Base-by-base conservation (phyloP, 352 stramenopile genomes). In the Saprolegnia diclina region DNA sequence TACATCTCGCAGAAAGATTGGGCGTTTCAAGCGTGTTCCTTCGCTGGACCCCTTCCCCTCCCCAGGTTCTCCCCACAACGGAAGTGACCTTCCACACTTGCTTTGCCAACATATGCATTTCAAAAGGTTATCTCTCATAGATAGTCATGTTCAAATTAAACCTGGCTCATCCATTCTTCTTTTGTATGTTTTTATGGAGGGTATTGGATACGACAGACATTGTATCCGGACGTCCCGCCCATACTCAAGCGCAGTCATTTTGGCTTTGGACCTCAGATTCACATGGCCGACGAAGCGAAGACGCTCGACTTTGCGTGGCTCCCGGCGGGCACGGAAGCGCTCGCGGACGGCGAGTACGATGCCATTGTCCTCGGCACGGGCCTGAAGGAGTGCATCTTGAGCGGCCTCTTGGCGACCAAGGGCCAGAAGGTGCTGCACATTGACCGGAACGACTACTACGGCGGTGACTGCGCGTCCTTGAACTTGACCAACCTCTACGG, bases 331-430 rank as follows among this genome's bases (percentile, higher is more conserved):
- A 95, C 89, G 61, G 93, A 98, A 71, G 76, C 97, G 67, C 87
- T 99, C 42, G 97, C 97, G 4, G 97, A 99, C 79, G 98, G 97
- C 50, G 96, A 99, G 78, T 99, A 99, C 77, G 98, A 99, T 81
- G 96, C 95, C 42, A 99, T 99, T 79, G 89, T 99, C 54, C 95
- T 99, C 67, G 97, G 97, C 50, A 99, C 97, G 71, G 98, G 98
- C 14, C 85, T 99, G 21, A 99, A 99, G 77, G 97, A 99, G 81
- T 99, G 97, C 74, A 98, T 99, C 72, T 88, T 99, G 66, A 98
- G 91, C 50, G 96, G 97, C 13, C 81, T 99, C 44, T 77, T 99
- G 46, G 95, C 94, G 35, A 90, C 96, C 65, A 90, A 93, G 72
- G 90, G 93, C 68, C 94, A 96, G 78, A 97, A 98, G 76, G 96